A percentile compares a stretch with the other conserved stretches of the same genome.
phyloP scores from a whole-genome alignment of 2,329 filamentous ascomycete species.

The Helminthosporium solani region DNA sequence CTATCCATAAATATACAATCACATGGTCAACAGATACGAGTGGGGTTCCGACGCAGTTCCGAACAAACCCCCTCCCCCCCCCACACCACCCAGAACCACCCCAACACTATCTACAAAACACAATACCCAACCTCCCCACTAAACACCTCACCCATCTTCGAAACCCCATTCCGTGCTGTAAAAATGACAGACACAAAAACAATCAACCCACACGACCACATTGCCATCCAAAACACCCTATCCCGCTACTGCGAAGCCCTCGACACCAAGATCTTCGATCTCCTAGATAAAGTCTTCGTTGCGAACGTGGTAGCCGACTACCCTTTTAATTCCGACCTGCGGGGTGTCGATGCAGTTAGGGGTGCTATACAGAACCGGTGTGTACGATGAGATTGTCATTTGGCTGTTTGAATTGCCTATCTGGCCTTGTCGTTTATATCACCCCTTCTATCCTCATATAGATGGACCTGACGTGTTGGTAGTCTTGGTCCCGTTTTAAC shows the following conservation, averaged over 20 bases:
- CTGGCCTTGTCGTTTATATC: too few relatives aligned
- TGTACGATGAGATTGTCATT: too few relatives aligned
- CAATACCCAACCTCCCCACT: background rate
- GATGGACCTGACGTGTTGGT: background rate
- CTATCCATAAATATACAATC: too few relatives aligned
- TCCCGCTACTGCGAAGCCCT: slow-evolving; percentile 48
- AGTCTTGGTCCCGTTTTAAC: slow-evolving; percentile 45
- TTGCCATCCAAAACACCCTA: slow-evolving; percentile 47
- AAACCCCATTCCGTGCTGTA: too few relatives aligned
- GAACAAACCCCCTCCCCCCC: background rate
- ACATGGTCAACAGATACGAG: background rate
- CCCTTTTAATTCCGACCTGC: slow-evolving; percentile 38
- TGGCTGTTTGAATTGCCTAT: too few relatives aligned
- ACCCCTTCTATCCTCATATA: background rate
- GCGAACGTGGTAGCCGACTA: slow-evolving; percentile 44
- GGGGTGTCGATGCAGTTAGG: slow-evolving; percentile 36
- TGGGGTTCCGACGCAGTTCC: slow-evolving; percentile 3
- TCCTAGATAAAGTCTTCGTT: slow-evolving; percentile 44
- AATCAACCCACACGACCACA: slow-evolving; percentile 25
- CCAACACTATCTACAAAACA: background rate
- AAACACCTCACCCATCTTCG: too few relatives aligned
- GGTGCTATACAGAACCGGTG: slow-evolving; percentile 40
- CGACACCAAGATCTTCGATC: slow-evolving; percentile 44
- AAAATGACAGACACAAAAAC: slow-evolving; percentile 5
- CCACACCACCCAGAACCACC: background rate